phyloP scores from a whole-genome alignment of 306 rosid genomes.

The Inga oerstediana region DNA sequence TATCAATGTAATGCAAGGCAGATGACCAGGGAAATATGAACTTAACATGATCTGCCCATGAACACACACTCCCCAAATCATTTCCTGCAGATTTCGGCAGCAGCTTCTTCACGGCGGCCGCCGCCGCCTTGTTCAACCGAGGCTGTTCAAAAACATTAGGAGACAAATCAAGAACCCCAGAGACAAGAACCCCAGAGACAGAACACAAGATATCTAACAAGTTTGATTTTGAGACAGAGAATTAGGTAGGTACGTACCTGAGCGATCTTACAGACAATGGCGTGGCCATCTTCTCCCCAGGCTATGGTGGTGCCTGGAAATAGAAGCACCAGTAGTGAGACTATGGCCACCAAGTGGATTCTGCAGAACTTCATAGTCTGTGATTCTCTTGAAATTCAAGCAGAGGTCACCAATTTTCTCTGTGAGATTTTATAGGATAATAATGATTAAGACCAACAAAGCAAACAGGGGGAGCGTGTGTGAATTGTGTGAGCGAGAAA shows the following conservation, averaged over 20 bases:
- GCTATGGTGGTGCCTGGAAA: constrained; percentile 49
- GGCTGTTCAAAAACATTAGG: constrained; percentile 37
- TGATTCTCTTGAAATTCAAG: not conserved
- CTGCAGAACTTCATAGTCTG: constrained; percentile 37
- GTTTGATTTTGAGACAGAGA: not conserved
- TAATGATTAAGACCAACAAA: not conserved
- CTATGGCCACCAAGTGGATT: constrained; percentile 27
- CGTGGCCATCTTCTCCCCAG: constrained; percentile 83
- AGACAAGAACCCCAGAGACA: not conserved
- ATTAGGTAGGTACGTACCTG: constrained; percentile 43
- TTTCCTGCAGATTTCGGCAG: constrained; percentile 57
- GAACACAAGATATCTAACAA: not conserved
- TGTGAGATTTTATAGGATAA: not conserved
- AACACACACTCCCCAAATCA: constrained; percentile 62
- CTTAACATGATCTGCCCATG: constrained; percentile 76
- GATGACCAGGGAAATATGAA: constrained; percentile 69
- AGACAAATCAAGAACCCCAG: not conserved
- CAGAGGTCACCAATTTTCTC: not conserved
- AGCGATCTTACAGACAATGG: constrained; percentile 67
- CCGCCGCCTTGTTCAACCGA: constrained; percentile 58
- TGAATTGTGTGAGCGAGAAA: constrained; percentile 14
- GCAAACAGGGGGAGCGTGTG: not conserved
- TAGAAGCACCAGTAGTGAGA: constrained; percentile 42
- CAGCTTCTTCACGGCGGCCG: constrained; percentile 61
- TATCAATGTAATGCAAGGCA: constrained; percentile 73